A percentile compares a stretch with the other conserved stretches of the same genome.
These are phyloP conservation scores for Monilinia fructicola DNA, from an alignment of 2,329 filamentous ascomycete genomes.

Conservation along the genomic window DNA sequence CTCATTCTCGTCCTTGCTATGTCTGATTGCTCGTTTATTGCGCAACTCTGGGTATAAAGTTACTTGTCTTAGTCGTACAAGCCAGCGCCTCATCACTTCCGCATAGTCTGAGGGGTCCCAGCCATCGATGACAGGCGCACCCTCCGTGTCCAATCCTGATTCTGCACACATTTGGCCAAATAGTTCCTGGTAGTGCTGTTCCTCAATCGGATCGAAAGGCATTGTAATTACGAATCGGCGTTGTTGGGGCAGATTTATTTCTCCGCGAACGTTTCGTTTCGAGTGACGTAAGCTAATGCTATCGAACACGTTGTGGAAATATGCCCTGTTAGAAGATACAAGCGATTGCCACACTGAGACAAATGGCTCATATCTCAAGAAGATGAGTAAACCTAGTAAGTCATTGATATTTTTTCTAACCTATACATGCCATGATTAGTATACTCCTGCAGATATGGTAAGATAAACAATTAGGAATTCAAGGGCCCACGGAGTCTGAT, in stretches of 20 bases:
- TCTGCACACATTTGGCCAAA: conserved; percentile 73
- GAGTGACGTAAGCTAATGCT: conserved; percentile 79
- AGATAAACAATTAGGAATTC: background rate
- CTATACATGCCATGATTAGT: conserved; percentile 1
- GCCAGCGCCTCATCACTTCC: conserved; percentile 74
- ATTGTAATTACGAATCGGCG: conserved; percentile 84
- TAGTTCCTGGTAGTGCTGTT: conserved; percentile 79
- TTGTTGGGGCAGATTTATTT: conserved; percentile 77
- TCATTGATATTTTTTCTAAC: conserved; percentile 69
- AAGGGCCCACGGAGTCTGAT: background rate
- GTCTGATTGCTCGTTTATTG: conserved; percentile 62
- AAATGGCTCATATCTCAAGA: conserved; percentile 77
- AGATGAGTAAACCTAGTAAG: conserved; percentile 76
- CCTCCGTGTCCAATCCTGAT: conserved; percentile 57
- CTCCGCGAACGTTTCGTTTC: conserved; percentile 75
- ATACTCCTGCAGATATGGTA: background rate
- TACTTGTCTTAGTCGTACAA: conserved; percentile 75
- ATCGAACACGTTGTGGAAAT: conserved; percentile 69
- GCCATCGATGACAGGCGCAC: conserved; percentile 53
- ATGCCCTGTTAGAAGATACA: conserved; percentile 51
- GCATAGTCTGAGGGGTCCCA: conserved; percentile 64
- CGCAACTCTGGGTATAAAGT: conserved; percentile 82
- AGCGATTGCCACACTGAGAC: conserved; percentile 71
- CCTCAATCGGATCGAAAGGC: conserved; percentile 86
- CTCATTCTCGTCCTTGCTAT: conserved; percentile 51